Conservation (phyloP, 2,329 filamentous ascomycete genomes). For the Nemania sp. region DNA sequence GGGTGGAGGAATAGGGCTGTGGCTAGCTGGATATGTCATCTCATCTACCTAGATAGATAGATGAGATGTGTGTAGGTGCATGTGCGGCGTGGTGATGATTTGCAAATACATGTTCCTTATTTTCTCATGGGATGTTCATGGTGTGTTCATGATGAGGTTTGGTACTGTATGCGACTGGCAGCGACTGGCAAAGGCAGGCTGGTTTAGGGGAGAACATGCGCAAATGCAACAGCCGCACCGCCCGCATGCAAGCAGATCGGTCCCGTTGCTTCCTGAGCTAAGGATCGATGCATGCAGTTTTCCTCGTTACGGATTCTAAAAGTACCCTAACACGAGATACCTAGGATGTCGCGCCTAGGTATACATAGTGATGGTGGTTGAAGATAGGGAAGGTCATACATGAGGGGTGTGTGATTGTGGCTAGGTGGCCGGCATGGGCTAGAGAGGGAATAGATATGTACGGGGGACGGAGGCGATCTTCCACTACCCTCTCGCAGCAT, state of each 20-base stretch:
- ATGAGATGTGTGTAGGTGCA: background rate
- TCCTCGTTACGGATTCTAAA: background rate
- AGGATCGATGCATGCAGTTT: slow-evolving; percentile 1
- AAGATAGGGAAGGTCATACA: slow-evolving; percentile 6
- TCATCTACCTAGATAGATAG: no score
- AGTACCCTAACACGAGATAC: background rate
- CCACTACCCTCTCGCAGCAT: slow-evolving; percentile 25
- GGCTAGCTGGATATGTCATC: background rate
- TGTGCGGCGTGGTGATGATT: background rate
- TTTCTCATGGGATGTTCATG: background rate
- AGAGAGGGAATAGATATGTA: background rate
- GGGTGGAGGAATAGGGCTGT: background rate
- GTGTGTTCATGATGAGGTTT: background rate
- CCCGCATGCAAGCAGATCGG: background rate
- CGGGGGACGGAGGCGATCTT: background rate
- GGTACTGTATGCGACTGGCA: background rate
- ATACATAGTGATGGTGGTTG: background rate
- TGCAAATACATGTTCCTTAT: background rate
- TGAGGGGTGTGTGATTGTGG: slow-evolving; percentile 11
- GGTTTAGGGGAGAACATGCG: background rate
- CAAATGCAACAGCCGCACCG: slow-evolving; percentile 7
- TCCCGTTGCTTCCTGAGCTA: background rate
- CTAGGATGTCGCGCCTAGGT: background rate
- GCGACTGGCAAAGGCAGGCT: background rate
- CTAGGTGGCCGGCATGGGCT: background rate